Base-by-base conservation (phyloP, 352 stramenopile genomes). In the Hyaloperonospora arabidopsidis region DNA sequence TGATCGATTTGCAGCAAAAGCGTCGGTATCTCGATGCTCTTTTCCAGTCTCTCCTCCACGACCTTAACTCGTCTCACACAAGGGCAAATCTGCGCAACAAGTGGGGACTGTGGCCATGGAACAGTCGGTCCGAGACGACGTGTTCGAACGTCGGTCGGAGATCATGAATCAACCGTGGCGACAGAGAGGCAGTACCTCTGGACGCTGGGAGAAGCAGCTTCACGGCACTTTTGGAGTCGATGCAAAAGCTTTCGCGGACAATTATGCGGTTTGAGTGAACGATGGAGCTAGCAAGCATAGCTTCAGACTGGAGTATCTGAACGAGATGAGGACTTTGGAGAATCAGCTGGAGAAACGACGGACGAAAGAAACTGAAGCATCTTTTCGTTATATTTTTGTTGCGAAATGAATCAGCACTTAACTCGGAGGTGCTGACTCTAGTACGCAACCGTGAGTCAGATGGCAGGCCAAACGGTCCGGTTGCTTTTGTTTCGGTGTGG, bases 321-420 rank as follows among this genome's bases (percentile, higher is more conserved):
- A 61, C 15, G 67, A 72, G 14, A 55, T 86, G 44, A 80, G 77
- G 45, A 40, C 52, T 18, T 25, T 83, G 50, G 60, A 86, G 45
- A 62, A 63, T 19, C 61, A 75, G 11, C 36, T 83, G 1, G 46
- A 64, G 10, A 71, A 79, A 8, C 40, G 70, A 38, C 48, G 56
- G 3, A 28, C 51, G 10, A 68, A 64, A 23, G 65, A 82, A 19
- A 36, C 14, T 8, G 50, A 72, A 32, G 49, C 67, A n/a, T 71
- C 72, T 18, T 76, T 70, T 19, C 75, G 70, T 18, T 60, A 58
- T 38, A 40, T 8, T 88, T 86, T 50, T 81, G 69, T 52, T 72
- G 70, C 28, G 73, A 68, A 45, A 72, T 85, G 61, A 75, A n/a
- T 7, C 70, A 85, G 58, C 64, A 74, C 23, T 39, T 86, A 41